Evolutionary conservation across 495 filamentous ascomycete genomes (phyloP), one percentile per base, ranked within the genome.

Genomic region (Saxophila tyrrhenica): DNA sequence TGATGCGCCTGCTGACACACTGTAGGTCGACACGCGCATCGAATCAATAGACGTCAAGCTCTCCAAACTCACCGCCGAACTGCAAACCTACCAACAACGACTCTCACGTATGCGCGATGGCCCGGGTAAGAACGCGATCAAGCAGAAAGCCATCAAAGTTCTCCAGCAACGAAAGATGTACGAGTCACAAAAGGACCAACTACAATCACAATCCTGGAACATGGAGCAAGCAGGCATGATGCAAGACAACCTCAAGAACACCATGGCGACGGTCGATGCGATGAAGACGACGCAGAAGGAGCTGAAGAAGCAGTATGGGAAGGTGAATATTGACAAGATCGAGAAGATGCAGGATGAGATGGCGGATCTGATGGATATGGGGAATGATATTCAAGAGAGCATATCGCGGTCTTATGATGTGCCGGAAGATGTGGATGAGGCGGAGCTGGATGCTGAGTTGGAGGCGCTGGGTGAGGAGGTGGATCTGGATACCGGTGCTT

Each of bases 211-310:
- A 69, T 86, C 85, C 13, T 97, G 92, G 92, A 98, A 97, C 73
- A 96, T 98, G 90, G 90, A 97, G 69, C 92, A 97, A 67, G 92
- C 92, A 5, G 86, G 87, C 68, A 95, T 94, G 77, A 97, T 98
- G 94, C 89, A 92, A 72, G 92, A 97, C 70, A 97, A 98, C 63
- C 81, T 98, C 32, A 94, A 95, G 66, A 96, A 97, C 68, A 90
- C 94, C 50, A 95, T 97, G 90, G 92, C 89, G 20, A 97, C 92
- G 0, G 89, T 97, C 16, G 92, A 97, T 67, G 94, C 89, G 19
- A 89, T 97, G 80, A 92, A 96, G 74, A 85, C 80, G 0, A 96
- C 94, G 23, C 95, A 94, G 62, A 96, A 96, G 73, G 83, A 86
- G 51, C 75, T 98, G 53, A 80, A 80, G 63, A 90, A 94, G 68